Evolutionary conservation across 306 rosid species (phyloP), one percentile per base, ranked within the genome.

Genomic region (Cyclanthera cordifolia): DNA sequence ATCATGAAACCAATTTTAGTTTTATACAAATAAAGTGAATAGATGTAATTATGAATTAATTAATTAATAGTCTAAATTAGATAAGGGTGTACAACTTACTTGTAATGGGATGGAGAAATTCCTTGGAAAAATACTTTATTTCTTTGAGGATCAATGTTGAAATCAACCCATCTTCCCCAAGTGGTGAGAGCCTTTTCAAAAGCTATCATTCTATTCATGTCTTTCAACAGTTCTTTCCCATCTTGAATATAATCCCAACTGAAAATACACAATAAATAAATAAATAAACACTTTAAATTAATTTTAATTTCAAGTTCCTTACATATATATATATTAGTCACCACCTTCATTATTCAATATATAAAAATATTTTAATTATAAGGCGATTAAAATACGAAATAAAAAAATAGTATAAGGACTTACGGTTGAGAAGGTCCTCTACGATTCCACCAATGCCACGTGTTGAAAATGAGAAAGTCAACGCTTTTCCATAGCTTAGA

Each of bases 401-500:
- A 9, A 0, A 7, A 14, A 4, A 4, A 14, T 37, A 71, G 7
- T n/a, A n/a, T n/a, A 12, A 8, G 20, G 47, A 60, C 80, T 7
- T 84, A 89, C 98, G 98, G 96, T 76, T 93, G 98, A 39, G 96
- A 68, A n/a, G 98, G 88, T 71, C 95, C 95, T 70, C 96, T 87
- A 8, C 96, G 91, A 66, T 28, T 76, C 98, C 98, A 93, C 98
- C 98, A 93, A 15, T 93, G 96, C 98, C 98, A 93, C 3, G 98
- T 93, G 85, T 93, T 93, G 56, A 93, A 93, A 79, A 93, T 73
- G 59, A 93, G 95, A 79, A 82, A 79, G 71, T 93, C 90, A 37
- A 87, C 7, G 3, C 75, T 76, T 28, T 53, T 66, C 98, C 98
- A 93, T 1, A 79, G 27, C 66, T 87, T 87, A 74, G 87, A 58